Evolutionary conservation across 352 stramenopile species (phyloP), one percentile per base, ranked within the genome.

Genomic region (Phytopythium montanum): DNA sequence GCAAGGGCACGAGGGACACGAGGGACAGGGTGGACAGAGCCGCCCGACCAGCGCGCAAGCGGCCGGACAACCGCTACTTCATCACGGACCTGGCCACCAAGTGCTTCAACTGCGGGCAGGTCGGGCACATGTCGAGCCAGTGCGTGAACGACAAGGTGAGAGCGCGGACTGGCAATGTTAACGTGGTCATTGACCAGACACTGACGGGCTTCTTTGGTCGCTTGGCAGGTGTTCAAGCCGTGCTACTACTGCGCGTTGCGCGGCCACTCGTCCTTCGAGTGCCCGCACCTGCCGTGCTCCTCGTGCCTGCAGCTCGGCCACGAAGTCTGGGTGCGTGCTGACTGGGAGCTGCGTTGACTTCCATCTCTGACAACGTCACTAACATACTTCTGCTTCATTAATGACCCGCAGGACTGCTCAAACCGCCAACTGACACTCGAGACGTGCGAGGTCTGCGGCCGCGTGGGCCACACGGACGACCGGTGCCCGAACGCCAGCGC

Each of bases 181-280:
- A 18, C 18, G 18, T n/a, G 26, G 7, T 41, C n/a, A 14, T 42
- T 49, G 49, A 8, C n/a, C n/a, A n/a, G 31, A 14, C 10, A 39
- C 39, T 38, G 28, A 54, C 33, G 38, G 13, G 29, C 19, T 18
- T 33, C 10, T 3, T 18, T 55, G 53, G 31, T 26, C n/a, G 23
- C 21, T 46, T 8, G 33, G 5, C 68, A 85, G 62, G 57, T 90
- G 31, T 68, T 85, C 42, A 77, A 70, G 44, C 85, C 85, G 4
- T 94, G 85, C 61, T 90, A 92, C 68, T 90, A 91, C 60, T 94
- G 85, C 60, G 85, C 74, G 6, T 58, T 90, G 56, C 81, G 81
- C 21, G 82, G 83, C 16, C 85, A 94, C 63, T 81, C 79, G 61
- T 69, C 85, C 2, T 84, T 81, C 65, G 76, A 58, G 59, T 92